phyloP scores from a whole-genome alignment of 2,329 filamentous ascomycete species.

The Helotiales sp. region DNA sequence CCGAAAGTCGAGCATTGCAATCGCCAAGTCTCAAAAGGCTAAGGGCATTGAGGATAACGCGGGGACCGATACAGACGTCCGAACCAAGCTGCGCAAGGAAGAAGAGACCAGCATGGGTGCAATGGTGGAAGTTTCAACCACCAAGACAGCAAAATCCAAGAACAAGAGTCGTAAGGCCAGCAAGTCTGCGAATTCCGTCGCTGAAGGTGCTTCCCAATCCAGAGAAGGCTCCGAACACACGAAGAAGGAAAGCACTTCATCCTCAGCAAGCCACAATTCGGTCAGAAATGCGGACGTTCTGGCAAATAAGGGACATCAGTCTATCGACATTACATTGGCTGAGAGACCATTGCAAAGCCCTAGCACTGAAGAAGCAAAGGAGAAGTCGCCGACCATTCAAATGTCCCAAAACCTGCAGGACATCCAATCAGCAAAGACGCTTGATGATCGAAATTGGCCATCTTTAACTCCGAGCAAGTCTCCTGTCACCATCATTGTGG shows the following conservation, averaged over 20 bases:
- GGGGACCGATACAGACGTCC: background rate
- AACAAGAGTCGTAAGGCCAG: background rate
- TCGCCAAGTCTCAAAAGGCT: background rate
- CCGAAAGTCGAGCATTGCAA: slow-evolving; percentile 15
- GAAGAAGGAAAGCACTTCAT: slow-evolving; percentile 8
- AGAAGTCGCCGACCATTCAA: background rate
- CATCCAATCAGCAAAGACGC: background rate
- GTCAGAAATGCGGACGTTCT: slow-evolving; percentile 18
- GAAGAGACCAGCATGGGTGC: background rate
- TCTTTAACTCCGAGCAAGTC: slow-evolving; percentile 20
- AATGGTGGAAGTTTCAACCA: background rate
- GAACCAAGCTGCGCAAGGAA: background rate
- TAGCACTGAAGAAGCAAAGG: background rate
- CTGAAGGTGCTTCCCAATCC: background rate
- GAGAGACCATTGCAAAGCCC: background rate
- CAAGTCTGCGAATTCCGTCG: background rate
- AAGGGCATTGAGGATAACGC: background rate
- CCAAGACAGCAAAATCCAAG: background rate
- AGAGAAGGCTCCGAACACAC: background rate
- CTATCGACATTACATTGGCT: no score
- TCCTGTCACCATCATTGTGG: slow-evolving; percentile 17
- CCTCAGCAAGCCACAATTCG: slow-evolving; percentile 4
- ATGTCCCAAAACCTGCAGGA: background rate
- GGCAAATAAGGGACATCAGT: background rate
- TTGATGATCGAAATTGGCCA: slow-evolving; percentile 22